Evolutionary conservation across 2,329 filamentous ascomycete species (phyloP).

Genomic region (Fusarium azukiicola): DNA sequence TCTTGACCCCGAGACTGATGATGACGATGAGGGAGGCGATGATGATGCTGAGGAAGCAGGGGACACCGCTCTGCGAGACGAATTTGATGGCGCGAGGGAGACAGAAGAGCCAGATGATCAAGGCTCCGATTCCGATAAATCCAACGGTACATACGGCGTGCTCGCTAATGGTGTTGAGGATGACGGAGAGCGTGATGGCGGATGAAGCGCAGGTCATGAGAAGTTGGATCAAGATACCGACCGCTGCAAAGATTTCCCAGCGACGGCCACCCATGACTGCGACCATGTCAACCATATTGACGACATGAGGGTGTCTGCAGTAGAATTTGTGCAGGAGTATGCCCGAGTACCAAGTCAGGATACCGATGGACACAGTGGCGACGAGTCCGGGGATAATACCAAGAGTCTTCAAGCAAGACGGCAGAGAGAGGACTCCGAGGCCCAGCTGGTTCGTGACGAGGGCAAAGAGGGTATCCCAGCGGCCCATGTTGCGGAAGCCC

Average conservation of each 20-base stretch:
- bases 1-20: constrained; percentile 17
- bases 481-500: constrained; percentile 40
- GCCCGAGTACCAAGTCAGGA: constrained; percentile 80
- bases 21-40: constrained; percentile 24
- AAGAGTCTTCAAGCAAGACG: constrained; percentile 82
- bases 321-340: constrained; percentile 79
- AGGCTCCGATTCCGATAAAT: constrained; percentile 4
- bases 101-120: constrained; percentile 21
- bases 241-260: constrained; percentile 10
- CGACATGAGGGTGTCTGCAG: constrained; percentile 82
- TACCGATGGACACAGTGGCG: constrained; percentile 79
- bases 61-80: constrained; percentile 28
- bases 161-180: constrained; percentile 25
- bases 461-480: constrained; percentile 38
- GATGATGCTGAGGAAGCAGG: constrained; percentile 24
- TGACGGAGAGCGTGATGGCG: constrained; percentile 17
- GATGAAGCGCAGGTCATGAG: constrained; percentile 19
- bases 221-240: constrained; percentile 18
- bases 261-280: constrained; percentile 65
- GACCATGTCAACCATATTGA: constrained; percentile 85
- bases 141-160: constrained; percentile 19
- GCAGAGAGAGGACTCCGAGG: constrained; percentile 63
- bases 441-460: constrained; percentile 46
- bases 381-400: constrained; percentile 84
- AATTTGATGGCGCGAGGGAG: constrained; percentile 24